These are phyloP conservation scores for Picea glauca DNA, from an alignment of 75 land plant species.

Conservation along the genomic window DNA sequence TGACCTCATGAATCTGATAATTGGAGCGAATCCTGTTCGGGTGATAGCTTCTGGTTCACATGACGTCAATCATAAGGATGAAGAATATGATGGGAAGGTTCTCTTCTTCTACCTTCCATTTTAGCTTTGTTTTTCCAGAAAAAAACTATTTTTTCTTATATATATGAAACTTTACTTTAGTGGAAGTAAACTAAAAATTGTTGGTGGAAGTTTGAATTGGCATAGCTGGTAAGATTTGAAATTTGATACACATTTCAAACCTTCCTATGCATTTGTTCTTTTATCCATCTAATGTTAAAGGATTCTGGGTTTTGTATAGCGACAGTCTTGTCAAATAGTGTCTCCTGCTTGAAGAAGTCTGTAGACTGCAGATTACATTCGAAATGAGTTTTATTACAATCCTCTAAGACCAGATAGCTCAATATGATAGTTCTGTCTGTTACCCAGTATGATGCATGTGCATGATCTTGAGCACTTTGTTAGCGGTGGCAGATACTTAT, in stretches of 20 bases:
- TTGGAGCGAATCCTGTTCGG: conserved; percentile 75
- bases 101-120: not conserved
- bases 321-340: not conserved
- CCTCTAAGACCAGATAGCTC: not conserved
- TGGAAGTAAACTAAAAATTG: not conserved
- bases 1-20: conserved; percentile 93
- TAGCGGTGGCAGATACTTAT: no score
- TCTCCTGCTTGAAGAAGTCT: not conserved
- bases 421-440: not conserved
- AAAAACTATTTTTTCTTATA: not conserved
- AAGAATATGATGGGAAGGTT: conserved; percentile 96
- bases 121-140: not conserved
- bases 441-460: not conserved
- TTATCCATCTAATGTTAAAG: not conserved
- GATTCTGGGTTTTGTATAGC: not conserved
- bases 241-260: not conserved
- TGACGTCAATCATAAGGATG: conserved; percentile 92
- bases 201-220: not conserved
- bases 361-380: not conserved
- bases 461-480: no score
- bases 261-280: not conserved
- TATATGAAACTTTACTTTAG: not conserved
- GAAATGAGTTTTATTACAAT: not conserved
- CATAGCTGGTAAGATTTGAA: not conserved
- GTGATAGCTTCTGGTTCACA: conserved; percentile 96